Evolutionary conservation across 192 early-diverging fungal genomes (phyloP), one percentile per base, ranked within the genome.

Genomic region (Linnemannia hyalina): DNA sequence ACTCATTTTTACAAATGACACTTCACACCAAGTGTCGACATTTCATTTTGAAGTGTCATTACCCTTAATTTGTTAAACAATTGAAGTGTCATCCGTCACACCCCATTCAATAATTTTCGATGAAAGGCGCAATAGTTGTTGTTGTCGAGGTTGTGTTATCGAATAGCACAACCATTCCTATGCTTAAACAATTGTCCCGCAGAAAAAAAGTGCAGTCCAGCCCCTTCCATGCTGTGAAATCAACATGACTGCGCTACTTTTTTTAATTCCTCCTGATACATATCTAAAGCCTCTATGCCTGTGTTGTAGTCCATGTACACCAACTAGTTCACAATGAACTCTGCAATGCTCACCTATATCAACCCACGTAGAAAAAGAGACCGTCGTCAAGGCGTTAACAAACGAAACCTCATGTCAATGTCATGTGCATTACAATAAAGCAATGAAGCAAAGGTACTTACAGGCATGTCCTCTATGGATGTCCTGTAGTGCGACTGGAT

Each of bases 101-200:
- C n/a, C n/a, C n/a, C n/a, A n/a, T n/a, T n/a, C n/a, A n/a, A n/a
- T n/a, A n/a, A n/a, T n/a, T n/a, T n/a, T n/a, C n/a, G n/a, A n/a
- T n/a, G n/a, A n/a, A n/a, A n/a, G n/a, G n/a, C n/a, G n/a, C n/a
- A n/a, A n/a, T 35, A 1, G 70, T 16, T 42, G 4, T 29, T 10
- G 15, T 32, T 13, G 13, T 5, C 35, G 18, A 23, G 9, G 22
- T 29, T 52, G 42, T 46, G 35, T 42, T 40, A 40, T 44, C 13
- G 97, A 94, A 92, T 97, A 97, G 84, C 96, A 94, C 74, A 11
- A 98, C 93, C 73, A 98, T 92, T 76, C 96, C 94, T 52, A 93
- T 52, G 94, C 90, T 68, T 94, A 92, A 54, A 99, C 92, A 81
- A 89, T 92, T 97, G 98, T 97, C 90, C 95, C 95, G 81, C 97